phyloP scores from a whole-genome alignment of 192 early-diverging fungal genomes.

The Dissophora ornata region DNA sequence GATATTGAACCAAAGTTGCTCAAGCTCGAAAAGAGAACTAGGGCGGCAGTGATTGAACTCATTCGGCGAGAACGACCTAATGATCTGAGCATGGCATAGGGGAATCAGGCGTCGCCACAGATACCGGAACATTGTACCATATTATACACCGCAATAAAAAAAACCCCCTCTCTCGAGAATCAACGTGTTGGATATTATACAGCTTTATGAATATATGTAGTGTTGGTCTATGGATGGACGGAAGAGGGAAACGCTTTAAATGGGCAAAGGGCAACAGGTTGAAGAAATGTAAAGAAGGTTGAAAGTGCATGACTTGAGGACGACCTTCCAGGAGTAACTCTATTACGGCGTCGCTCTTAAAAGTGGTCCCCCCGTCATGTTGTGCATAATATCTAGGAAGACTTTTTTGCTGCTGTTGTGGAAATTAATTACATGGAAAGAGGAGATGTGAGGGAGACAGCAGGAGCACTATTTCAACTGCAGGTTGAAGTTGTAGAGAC shows the following conservation, averaged over 20 bases:
- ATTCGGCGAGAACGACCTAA: conserved; percentile 68
- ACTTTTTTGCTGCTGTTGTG: too few species aligned
- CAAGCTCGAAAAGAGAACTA: conserved; percentile 76
- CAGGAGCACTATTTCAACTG: conserved; percentile 32
- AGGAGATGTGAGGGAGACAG: background rate
- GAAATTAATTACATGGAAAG: background rate
- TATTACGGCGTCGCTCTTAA: too few species aligned
- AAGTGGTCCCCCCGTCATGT: too few species aligned
- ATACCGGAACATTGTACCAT: background rate
- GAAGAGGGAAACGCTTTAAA: too few species aligned
- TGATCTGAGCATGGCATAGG: conserved; percentile 41
- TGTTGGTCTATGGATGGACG: background rate
- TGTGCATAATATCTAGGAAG: too few species aligned
- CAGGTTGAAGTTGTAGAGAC: conserved; percentile 44
- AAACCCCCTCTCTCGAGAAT: too few species aligned
- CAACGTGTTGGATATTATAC: conserved; percentile 38
- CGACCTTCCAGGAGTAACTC: too few species aligned
- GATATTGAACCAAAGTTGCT: conserved; percentile 85
- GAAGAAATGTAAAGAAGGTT: too few species aligned
- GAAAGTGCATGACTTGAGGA: too few species aligned
- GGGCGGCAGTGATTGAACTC: conserved; percentile 77
- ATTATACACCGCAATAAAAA: background rate
- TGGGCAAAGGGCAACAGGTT: too few species aligned
- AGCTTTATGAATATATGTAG: conserved; percentile 11
- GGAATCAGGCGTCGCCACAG: too few species aligned